Percentiles rank a stretch among this genome's conserved stretches.
Evolutionary conservation across 1,284 basidiomycete genomes (phyloP).

Genomic region (Ustilago crameri): DNA sequence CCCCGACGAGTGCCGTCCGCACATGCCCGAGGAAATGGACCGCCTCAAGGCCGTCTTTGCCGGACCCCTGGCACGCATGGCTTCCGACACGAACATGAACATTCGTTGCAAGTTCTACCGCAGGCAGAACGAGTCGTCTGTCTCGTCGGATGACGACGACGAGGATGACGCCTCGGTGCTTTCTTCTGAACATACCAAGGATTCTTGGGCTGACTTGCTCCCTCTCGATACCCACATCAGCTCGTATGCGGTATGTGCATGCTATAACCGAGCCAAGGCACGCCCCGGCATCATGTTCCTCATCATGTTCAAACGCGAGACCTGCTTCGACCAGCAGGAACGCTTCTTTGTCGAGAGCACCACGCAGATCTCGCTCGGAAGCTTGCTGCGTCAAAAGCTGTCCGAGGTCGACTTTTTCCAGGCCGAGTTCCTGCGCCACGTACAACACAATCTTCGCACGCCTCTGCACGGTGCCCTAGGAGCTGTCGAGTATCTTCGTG

Average conservation of each 20-base stretch:
- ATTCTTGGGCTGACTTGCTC: conserved; percentile 32
- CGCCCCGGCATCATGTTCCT: conserved; percentile 48
- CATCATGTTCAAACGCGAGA: conserved; percentile 30
- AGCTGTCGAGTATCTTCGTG: conserved; percentile 52
- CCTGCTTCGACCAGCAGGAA: conserved; percentile 43
- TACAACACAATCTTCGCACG: conserved; percentile 60
- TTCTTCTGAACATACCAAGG: conserved; percentile 5
- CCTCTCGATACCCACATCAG: conserved; percentile 15
- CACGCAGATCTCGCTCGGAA: conserved; percentile 30
- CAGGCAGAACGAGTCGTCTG: not conserved
- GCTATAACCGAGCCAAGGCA: conserved; percentile 38
- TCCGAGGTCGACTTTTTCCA: conserved; percentile 52
- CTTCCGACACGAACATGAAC: conserved; percentile 33
- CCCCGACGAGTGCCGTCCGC: conserved; percentile 15
- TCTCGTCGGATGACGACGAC: conserved; percentile 18
- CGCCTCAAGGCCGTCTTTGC: conserved; percentile 29
- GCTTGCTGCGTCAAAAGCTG: conserved; percentile 47
- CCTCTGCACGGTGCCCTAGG: conserved; percentile 60
- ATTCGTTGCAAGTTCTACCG: conserved; percentile 37
- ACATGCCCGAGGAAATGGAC: conserved; percentile 26
- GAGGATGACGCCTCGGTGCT: not conserved
- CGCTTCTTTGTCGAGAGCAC: conserved; percentile 40
- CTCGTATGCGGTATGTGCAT: conserved; percentile 36
- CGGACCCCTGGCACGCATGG: conserved; percentile 17
- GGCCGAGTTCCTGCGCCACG: conserved; percentile 48